Evolutionary conservation across 1,284 basidiomycete species (phyloP).

Genomic region (Puccinia triticina): DNA sequence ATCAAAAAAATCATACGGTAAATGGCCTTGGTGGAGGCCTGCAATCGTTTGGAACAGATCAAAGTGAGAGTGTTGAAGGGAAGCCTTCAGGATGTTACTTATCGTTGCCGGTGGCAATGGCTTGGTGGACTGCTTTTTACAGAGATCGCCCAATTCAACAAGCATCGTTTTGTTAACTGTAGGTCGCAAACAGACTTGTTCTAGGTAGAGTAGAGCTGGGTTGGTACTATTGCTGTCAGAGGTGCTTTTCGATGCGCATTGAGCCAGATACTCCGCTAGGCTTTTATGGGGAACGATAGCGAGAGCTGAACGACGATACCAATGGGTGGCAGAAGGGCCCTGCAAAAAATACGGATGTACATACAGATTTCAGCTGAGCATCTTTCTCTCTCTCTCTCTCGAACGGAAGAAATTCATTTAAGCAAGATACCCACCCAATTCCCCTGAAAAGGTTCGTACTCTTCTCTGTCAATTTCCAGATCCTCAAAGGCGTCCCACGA

Average conservation of each 20-base stretch:
- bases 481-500: background rate
- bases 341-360: background rate
- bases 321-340: conserved; percentile 16
- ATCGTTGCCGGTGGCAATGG: background rate
- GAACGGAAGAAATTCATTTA: background rate
- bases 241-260: background rate
- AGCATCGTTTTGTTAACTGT: background rate
- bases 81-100: background rate
- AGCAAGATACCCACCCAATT: conserved; percentile 14
- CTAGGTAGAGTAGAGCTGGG: background rate
- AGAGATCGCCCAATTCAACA: background rate
- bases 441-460: background rate
- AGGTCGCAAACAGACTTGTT: background rate
- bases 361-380: background rate
- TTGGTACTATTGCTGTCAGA: background rate
- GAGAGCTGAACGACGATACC: conserved; percentile 14
- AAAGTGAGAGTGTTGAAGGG: conserved; percentile 7
- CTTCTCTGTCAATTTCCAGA: background rate
- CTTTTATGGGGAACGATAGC: background rate
- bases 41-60: background rate
- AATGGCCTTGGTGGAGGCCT: background rate
- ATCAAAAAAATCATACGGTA: conserved; percentile 6
- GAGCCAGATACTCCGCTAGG: background rate
- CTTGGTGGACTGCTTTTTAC: background rate
- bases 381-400: background rate